These are phyloP conservation scores for Kwoniella pini DNA, from an alignment of 768 basidiomycete genomes.

Conservation along the genomic window DNA sequence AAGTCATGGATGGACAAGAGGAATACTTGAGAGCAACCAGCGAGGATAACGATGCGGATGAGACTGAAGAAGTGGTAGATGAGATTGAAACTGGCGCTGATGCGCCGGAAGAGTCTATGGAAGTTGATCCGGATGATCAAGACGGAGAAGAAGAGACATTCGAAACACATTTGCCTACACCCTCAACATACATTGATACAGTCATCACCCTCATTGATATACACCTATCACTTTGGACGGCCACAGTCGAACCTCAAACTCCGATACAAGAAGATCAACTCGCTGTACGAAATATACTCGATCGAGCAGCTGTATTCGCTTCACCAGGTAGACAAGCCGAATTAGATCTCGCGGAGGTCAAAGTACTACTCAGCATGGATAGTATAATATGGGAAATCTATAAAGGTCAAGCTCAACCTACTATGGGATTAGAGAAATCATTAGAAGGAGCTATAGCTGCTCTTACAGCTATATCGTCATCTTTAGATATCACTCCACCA, in stretches of 20 bases:
- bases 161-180: conserved; percentile 46
- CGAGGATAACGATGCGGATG: conserved; percentile 34
- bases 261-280: conserved; percentile 35
- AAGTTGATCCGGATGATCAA: conserved; percentile 12
- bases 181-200: conserved; percentile 44
- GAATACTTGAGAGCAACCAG: conserved; percentile 31
- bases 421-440: conserved; percentile 32
- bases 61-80: conserved; percentile 20
- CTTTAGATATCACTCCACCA: conserved; percentile 34
- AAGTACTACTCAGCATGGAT: conserved; percentile 40
- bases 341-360: conserved; percentile 46
- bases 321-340: conserved; percentile 41
- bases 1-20: conserved; percentile 46
- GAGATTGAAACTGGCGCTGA: conserved; percentile 27
- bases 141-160: conserved; percentile 25
- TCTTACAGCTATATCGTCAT: conserved; percentile 25
- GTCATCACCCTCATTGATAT: conserved; percentile 29
- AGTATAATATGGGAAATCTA: conserved; percentile 43
- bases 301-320: conserved; percentile 23
- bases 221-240: conserved; percentile 41
- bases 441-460: conserved; percentile 41
- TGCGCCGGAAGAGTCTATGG: conserved; percentile 8
- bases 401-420: conserved; percentile 31
- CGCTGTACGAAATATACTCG: conserved; percentile 33
- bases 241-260: conserved; percentile 20